Base-by-base conservation (phyloP, 225 moss, liverwort and hornwort species). In the Rhytidiadelphus loreus region DNA sequence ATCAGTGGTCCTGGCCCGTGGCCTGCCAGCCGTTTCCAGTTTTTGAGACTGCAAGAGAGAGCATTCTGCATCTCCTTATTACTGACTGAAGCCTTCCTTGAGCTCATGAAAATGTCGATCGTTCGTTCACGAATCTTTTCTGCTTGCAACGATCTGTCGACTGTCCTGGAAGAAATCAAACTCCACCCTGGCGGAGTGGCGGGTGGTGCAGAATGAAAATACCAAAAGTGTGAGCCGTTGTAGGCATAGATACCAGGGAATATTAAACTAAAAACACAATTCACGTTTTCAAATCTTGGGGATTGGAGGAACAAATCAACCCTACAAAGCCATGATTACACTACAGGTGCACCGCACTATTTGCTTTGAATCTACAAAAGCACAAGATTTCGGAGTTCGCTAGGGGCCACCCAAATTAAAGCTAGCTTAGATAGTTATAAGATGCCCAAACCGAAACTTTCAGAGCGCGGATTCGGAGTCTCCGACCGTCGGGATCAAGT, bases 401-500 rank as follows among this genome's bases (percentile, higher is more conserved):
- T 46, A 80, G 23, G 39, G 60, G n/a, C 63, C 53, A 82, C 29
- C 59, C 71, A 39, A 58, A 9, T 26, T 26, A 5, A 22, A 35
- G 75, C 12, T 75, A 35, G 75, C 12, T 75, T 52, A 7, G 52
- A 52, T 33, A 75, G 32, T 50, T 12, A 17, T 6, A 16, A 75
- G 83, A 78, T 79, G 60, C 78, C 29, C 53, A 30, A 66, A 61
- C 44, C 30, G 61, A 84, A 81, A 32, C 50, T 41, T 33, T 28
- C n/a, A n/a, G 28, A 44, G 32, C 37, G 9, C 35, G 39, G 81
- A 87, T 85, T 85, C 57, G 20, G 50, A 69, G 69, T 69, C 88
- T 92, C 88, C 84, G 88, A 92, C 87, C 75, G 88, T 87, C 84
- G 65, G 86, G 84, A 90, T 86, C 84, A 61, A 88, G 78, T 39